These are phyloP conservation scores for Wickerhamomyces mucosus DNA, from an alignment of 805 yeast species.

Conservation along the genomic window DNA sequence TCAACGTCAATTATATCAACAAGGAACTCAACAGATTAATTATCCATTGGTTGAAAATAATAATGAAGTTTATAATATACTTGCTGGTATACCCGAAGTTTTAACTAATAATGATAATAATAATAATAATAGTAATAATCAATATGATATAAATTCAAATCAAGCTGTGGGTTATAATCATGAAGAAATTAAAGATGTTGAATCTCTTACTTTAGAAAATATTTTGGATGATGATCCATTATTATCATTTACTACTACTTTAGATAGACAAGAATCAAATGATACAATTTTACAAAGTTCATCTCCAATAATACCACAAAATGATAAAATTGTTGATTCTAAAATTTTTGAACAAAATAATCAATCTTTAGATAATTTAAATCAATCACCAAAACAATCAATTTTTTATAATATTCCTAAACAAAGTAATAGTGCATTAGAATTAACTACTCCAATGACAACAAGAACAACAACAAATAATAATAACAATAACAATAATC, in stretches of 20 bases:
- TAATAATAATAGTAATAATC: too few relatives aligned
- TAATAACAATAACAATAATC: conserved; percentile 5
- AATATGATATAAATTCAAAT: too few relatives aligned
- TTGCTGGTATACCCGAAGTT: too few relatives aligned
- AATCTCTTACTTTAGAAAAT: conserved; percentile 16
- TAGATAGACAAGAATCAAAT: conserved; percentile 20
- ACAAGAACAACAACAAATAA: conserved; percentile 2
- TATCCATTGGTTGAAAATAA: too few relatives aligned
- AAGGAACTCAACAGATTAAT: too few relatives aligned
- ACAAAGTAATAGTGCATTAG: not conserved
- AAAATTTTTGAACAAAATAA: too few relatives aligned
- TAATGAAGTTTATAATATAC: too few relatives aligned
- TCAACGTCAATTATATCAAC: too few relatives aligned
- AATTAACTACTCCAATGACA: not conserved
- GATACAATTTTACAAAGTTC: conserved; percentile 19
- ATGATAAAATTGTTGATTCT: too few relatives aligned
- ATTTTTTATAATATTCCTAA: not conserved
- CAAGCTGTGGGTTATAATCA: too few relatives aligned
- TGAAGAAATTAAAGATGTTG: not conserved
- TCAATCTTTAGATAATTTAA: too few relatives aligned
- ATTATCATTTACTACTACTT: conserved; percentile 15
- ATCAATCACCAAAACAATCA: not conserved
- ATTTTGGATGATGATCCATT: conserved; percentile 21
- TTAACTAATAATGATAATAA: too few relatives aligned
- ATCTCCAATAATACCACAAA: conserved; percentile 5